Conservation (phyloP, 2,329 filamentous ascomycete genomes). For the Cyclaneusma minus region DNA sequence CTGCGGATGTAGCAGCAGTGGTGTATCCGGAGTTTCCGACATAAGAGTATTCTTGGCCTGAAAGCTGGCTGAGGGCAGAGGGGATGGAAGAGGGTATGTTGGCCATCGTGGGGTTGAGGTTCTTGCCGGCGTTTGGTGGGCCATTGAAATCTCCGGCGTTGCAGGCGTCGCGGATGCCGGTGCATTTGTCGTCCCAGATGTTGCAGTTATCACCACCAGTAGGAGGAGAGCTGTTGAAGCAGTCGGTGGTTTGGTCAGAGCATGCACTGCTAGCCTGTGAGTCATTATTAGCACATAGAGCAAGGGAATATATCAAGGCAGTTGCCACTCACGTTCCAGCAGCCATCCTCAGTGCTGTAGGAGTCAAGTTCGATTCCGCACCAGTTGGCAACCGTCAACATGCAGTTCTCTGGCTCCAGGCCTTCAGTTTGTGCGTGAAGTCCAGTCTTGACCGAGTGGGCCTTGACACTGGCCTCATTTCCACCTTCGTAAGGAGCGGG, state of each 20-base stretch:
- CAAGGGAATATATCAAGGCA: not conserved
- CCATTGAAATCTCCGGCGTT: slow-evolving; percentile 26
- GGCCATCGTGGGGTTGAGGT: slow-evolving; percentile 16
- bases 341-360: slow-evolving; percentile 39
- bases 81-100: no score
- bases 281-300: not conserved
- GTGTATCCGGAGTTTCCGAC: not conserved
- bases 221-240: slow-evolving; percentile 41
- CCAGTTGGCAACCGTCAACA: slow-evolving; percentile 59
- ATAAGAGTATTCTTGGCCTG: not conserved
- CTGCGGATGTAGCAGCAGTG: not conserved
- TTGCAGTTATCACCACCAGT: slow-evolving; percentile 44
- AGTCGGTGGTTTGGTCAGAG: slow-evolving; percentile 42
- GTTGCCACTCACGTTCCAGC: slow-evolving; percentile 37
- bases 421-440: slow-evolving; percentile 27
- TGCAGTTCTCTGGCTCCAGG: slow-evolving; percentile 35
- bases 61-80: not conserved
- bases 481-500: slow-evolving; percentile 22
- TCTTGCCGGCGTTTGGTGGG: slow-evolving; percentile 27
- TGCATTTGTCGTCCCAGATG: slow-evolving; percentile 48
- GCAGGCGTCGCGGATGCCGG: slow-evolving; percentile 27
- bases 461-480: slow-evolving; percentile 4
- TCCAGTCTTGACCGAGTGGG: slow-evolving; percentile 3
- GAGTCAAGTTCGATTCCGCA: slow-evolving; percentile 43
- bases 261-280: slow-evolving; percentile 29